Base-by-base conservation (phyloP, 192 early-diverging fungal species). In the Mortierella hygrophila region DNA sequence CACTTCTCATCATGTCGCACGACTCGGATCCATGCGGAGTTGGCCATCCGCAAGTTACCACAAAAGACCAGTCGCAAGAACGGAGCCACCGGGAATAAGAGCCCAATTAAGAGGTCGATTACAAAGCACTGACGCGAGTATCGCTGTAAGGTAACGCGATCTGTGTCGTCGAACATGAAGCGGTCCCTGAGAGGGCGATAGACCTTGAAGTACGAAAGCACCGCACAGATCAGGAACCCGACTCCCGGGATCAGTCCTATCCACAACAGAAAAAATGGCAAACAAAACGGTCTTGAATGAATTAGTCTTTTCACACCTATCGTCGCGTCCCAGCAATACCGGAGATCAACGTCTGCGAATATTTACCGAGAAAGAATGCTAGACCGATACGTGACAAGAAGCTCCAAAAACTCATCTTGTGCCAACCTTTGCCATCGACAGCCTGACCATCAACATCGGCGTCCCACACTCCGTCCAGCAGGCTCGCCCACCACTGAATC, bases 171-270 rank as follows among this genome's bases (percentile, higher is more conserved):
- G 32, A 65, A 32, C 60, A 32, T 32, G 13, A 65, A 65, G 11
- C 29, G 11, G n/a, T 11, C 13, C 21, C 65, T 68, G 6, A 85
- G 69, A 15, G 83, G 83, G 2, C 68, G 78, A 37, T 55, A 72
- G 0, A 85, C 78, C 55, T 69, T 72, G 23, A 68, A 29, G n/a
- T 77, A 80, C 3, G 83, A 76, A 13, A 85, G 23, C 0, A 55
- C 4, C 20, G 49, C 29, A n/a, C 78, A 77, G 4, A 74, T 44
- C 6, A 85, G 9, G n/a, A n/a, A 20, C 3, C 78, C 78, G 13
- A 70, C 7, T 37, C 37, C 74, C 6, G 83, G 83, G n/a, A 85
- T 63, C 35, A 85, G n/a, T 6, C 75, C 83, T 85, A n/a, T 26
- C 26, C 54, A 69, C 23, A 29, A 29, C 23, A 37, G 1, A 78